phyloP scores from a whole-genome alignment of 371 early-diverging fungal genomes.

The Zancudomyces culisetae region DNA sequence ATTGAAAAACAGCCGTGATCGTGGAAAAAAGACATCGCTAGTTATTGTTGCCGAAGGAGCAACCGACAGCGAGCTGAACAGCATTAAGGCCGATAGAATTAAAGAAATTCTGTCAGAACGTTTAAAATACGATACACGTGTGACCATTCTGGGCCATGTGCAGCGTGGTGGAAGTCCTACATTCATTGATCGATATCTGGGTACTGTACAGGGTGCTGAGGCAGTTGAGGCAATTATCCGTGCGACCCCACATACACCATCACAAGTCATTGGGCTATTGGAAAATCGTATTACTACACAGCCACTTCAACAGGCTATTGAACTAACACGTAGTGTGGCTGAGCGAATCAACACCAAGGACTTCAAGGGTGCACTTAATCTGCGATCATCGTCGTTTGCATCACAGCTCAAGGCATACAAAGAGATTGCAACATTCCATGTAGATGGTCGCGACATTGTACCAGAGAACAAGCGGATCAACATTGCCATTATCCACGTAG shows the following conservation, averaged over 20 bases:
- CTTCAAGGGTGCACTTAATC: slow-evolving; percentile 73
- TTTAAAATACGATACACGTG: slow-evolving; percentile 79
- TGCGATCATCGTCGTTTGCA: slow-evolving; percentile 76
- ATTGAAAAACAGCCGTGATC: slow-evolving; percentile 49
- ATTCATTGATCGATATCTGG: slow-evolving; percentile 83
- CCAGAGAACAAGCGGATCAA: slow-evolving; percentile 35
- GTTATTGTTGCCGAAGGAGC: slow-evolving; percentile 98
- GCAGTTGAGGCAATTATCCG: slow-evolving; percentile 90
- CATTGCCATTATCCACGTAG: slow-evolving; percentile 84
- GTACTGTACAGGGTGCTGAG: slow-evolving; percentile 85
- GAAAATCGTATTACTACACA: slow-evolving; percentile 67
- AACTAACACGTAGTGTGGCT: slow-evolving; percentile 74
- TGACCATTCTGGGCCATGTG: slow-evolving; percentile 93
- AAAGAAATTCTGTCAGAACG: slow-evolving; percentile 58
- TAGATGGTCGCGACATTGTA: slow-evolving; percentile 15
- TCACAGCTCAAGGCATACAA: slow-evolving; percentile 24
- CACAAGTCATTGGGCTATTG: slow-evolving; percentile 81
- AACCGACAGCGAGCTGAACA: slow-evolving; percentile 70
- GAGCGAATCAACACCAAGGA: slow-evolving; percentile 62
- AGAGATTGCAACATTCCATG: slow-evolving; percentile 19
- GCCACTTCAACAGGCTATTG: slow-evolving; percentile 84
- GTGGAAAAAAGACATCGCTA: slow-evolving; percentile 77
- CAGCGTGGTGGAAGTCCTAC: slow-evolving; percentile 97
- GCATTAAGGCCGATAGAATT: slow-evolving; percentile 75
- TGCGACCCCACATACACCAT: slow-evolving; percentile 63